Base-by-base conservation (phyloP, 2,329 filamentous ascomycete genomes). In the Fonsecaea erecta region DNA sequence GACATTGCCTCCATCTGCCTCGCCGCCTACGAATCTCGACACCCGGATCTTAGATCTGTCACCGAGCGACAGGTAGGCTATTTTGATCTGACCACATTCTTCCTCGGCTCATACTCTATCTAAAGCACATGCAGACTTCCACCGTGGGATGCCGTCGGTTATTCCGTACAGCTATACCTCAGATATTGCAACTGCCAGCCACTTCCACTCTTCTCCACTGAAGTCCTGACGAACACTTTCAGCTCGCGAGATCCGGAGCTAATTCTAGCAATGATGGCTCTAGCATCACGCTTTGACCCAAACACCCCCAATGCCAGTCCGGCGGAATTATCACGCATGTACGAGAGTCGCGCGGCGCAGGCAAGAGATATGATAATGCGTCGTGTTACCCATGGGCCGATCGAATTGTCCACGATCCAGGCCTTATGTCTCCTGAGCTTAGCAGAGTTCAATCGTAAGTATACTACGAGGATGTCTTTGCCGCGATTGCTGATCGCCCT, bases 381-480 rank as follows among this genome's bases (percentile, higher is more conserved):
- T 58, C 74, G 76, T 52, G 71, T 79, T 5, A 74, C 76, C 11
- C 72, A 77, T 58, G 78, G 78, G 1, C 75, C 76, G 0, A 74
- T 80, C 35, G 78, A 80, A 56, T 74, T 80, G 35, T 80, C 78
- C n/a, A 80, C 78, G 0, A 69, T 80, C 16, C 78, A 80, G 61
- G 75, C 75, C 43, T 70, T 80, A 24, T 80, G 78, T 62, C 74
- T 80, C 26, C 55, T 80, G 51, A 78, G 77, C 43, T 61, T 79
- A 60, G 74, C 78, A 8, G 78, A 80, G 34, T 80, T 80, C 63
- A 78, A 78, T 21, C 76, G 78, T 79, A 75, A 62, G 74, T 60
- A 6, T 21, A 46, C 30, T 26, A 26, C n/a, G 6, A 5, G 16
- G 16, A 12, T 21, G 9, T 24, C 35, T 14, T 26, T 32, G 21